These are phyloP conservation scores for Stagonosporopsis tanaceti DNA, from an alignment of 2,329 filamentous ascomycete genomes.

Conservation along the genomic window DNA sequence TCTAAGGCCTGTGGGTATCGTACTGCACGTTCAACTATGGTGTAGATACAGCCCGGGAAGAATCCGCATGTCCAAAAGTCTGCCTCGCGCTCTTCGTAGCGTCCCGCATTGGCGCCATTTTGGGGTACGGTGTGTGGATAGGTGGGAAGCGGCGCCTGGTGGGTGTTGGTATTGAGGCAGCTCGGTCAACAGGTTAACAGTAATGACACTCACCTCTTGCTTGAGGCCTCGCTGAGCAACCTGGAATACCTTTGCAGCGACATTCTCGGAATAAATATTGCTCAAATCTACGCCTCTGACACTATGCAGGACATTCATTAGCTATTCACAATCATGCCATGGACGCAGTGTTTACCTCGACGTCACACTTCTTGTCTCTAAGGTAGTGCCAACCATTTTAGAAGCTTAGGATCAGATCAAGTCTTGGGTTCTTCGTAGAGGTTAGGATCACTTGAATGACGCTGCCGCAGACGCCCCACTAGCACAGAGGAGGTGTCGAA, in stretches of 20 bases:
- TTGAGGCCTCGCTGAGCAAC: conserved; percentile 42
- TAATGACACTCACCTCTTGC: conserved; percentile 23
- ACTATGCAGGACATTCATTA: conserved; percentile 8
- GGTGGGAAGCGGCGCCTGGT: conserved; percentile 35
- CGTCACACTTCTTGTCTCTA: conserved; percentile 2
- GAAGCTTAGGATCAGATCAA: neutral
- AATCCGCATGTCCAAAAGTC: conserved; percentile 50
- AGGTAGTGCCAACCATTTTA: conserved; percentile 17
- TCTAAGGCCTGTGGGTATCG: conserved; percentile 37
- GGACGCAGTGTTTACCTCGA: conserved; percentile 14
- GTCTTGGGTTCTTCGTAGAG: neutral
- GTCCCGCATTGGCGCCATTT: conserved; percentile 30
- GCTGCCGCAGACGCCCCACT: neutral
- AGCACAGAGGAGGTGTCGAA: neutral
- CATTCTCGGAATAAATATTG: conserved; percentile 41
- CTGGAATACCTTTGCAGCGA: conserved; percentile 43
- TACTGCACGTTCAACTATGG: conserved; percentile 43
- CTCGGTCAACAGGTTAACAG: no score
- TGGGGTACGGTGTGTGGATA: conserved; percentile 49
- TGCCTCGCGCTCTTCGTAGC: conserved; percentile 47
- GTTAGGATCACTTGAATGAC: neutral
- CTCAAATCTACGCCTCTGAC: conserved; percentile 38
- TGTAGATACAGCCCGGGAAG: conserved; percentile 47
- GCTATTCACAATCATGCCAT: neutral
- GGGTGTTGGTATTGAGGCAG: neutral